Evolutionary conservation across 495 filamentous ascomycete species (phyloP).

Genomic region (Amniculicola lignicola): DNA sequence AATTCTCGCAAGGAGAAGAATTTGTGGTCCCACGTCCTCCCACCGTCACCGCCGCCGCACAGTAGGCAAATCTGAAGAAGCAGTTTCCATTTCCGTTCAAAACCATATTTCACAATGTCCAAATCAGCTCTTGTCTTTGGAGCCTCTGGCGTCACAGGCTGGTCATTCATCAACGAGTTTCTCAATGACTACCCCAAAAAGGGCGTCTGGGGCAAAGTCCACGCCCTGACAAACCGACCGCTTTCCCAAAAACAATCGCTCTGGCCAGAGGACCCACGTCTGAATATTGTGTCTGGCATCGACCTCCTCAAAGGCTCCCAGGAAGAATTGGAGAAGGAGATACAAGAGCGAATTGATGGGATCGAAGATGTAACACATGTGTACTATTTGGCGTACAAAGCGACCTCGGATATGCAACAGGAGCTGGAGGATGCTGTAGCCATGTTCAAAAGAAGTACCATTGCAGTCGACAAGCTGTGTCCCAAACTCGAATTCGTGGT

Average conservation of each 20-base stretch:
- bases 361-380: slow-evolving; percentile 43
- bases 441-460: slow-evolving; percentile 39
- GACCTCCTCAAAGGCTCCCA: slow-evolving; percentile 39
- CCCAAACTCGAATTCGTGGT: slow-evolving; percentile 36
- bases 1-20: too few relatives aligned
- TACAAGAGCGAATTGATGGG: slow-evolving; percentile 34
- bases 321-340: slow-evolving; percentile 34
- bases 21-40: too few relatives aligned
- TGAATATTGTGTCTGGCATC: slow-evolving; percentile 41
- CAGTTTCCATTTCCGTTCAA: too few relatives aligned
- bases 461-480: slow-evolving; percentile 33
- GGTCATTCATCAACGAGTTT: slow-evolving; percentile 40
- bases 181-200: slow-evolving; percentile 40
- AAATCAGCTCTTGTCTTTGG: slow-evolving; percentile 38
- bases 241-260: slow-evolving; percentile 37
- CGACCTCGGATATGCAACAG: slow-evolving; percentile 32
- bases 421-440: slow-evolving; percentile 38
- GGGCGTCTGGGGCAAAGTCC: slow-evolving; percentile 36
- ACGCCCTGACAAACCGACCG: slow-evolving; percentile 42
- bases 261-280: slow-evolving; percentile 38
- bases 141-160: slow-evolving; percentile 38
- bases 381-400: slow-evolving; percentile 43
- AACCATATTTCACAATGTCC: slow-evolving; percentile 3
- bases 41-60: too few relatives aligned
- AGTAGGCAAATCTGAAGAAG: too few relatives aligned